phyloP scores from a whole-genome alignment of 1,139 yeast species.

The Saccharomyces hybrid region DNA sequence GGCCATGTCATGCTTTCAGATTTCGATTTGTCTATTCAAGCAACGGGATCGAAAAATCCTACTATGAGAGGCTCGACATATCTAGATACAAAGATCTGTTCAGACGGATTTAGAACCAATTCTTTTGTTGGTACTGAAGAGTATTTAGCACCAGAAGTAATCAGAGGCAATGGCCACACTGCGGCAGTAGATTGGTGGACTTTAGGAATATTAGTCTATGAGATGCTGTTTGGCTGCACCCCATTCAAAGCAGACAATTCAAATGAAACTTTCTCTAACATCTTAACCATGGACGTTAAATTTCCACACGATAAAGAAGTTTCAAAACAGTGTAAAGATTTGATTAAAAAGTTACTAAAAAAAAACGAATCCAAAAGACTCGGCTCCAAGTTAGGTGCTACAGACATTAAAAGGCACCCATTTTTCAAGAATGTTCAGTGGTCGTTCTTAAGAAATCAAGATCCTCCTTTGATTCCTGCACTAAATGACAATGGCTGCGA shows the following conservation, averaged over 20 bases:
- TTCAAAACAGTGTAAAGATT: constrained; percentile 66
- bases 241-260: constrained; percentile 91
- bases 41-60: constrained; percentile 60
- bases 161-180: constrained; percentile 93
- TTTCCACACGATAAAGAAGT: constrained; percentile 52
- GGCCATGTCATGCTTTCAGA: constrained; percentile 98
- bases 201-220: constrained; percentile 80
- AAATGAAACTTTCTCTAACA: constrained; percentile 80
- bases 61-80: constrained; percentile 24
- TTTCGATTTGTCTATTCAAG: constrained; percentile 89
- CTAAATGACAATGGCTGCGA: constrained; percentile 53
- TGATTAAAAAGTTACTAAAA: constrained; percentile 71
- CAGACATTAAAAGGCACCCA: constrained; percentile 82
- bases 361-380: constrained; percentile 84
- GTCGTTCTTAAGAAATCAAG: constrained; percentile 86
- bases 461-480: constrained; percentile 92
- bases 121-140: constrained; percentile 98
- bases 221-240: constrained; percentile 91
- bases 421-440: constrained; percentile 88
- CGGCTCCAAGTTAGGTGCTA: constrained; percentile 90
- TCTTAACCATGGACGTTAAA: constrained; percentile 72
- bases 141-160: constrained; percentile 96
- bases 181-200: constrained; percentile 99
- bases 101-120: constrained; percentile 91
- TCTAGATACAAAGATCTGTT: constrained; percentile 86